phyloP scores from a whole-genome alignment of 1,284 basidiomycete species.

The Quambalaria eucalypti region DNA sequence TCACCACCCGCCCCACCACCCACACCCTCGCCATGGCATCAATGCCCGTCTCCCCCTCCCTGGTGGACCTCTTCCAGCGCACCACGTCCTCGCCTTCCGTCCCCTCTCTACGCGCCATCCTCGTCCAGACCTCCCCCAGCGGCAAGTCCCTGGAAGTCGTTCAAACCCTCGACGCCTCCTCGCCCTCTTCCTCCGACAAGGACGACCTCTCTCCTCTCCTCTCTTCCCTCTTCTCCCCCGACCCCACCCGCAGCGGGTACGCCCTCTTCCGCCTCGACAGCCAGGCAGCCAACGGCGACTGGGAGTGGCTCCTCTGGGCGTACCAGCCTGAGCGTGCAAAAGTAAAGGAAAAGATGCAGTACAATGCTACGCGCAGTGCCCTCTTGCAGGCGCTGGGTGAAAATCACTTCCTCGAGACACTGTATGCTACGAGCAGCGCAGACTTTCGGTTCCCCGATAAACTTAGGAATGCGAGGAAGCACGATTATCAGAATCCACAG shows the following conservation, averaged over 20 bases:
- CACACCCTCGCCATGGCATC: not conserved
- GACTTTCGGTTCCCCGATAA: slow-evolving; percentile 33
- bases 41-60: not conserved
- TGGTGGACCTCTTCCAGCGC: not conserved
- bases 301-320: slow-evolving; percentile 37
- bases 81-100: not conserved
- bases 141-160: not conserved
- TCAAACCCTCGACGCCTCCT: not conserved
- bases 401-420: slow-evolving; percentile 34
- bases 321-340: slow-evolving; percentile 36
- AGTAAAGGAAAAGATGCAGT: slow-evolving; percentile 39
- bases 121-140: not conserved
- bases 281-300: slow-evolving; percentile 28
- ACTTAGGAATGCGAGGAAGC: slow-evolving; percentile 34
- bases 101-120: not conserved
- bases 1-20: not conserved
- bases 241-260: slow-evolving; percentile 30
- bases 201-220: not conserved
- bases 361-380: slow-evolving; percentile 25
- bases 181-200: not conserved
- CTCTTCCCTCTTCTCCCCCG: slow-evolving; percentile 17
- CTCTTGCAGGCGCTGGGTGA: slow-evolving; percentile 28
- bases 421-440: slow-evolving; percentile 18
- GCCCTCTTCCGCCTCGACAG: slow-evolving; percentile 33
- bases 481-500: slow-evolving; percentile 43